Evolutionary conservation across 306 rosid genomes (phyloP), one percentile per base, ranked within the genome.

Genomic region (Inga leiocalycina): DNA sequence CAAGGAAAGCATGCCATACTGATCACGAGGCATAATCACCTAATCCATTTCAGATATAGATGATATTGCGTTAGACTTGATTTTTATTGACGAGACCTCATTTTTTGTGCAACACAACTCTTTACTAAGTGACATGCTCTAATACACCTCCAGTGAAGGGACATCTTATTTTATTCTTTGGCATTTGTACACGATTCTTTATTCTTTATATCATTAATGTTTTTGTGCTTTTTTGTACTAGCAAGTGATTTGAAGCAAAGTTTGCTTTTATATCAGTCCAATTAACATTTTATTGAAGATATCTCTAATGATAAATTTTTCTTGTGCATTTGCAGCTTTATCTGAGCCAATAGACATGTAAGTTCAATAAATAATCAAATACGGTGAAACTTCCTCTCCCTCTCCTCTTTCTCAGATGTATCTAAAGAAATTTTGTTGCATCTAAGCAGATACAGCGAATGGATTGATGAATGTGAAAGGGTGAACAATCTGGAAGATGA

Each of bases 391-490:
- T 56, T 10, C 27, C 20, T 17, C 65, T 54, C 80, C 56, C 48
- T 59, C n/a, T 35, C 12, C n/a, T 49, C 17, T 17, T 49, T 34
- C 24, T 46, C 35, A 19, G 4, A 41, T 24, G 12, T 62, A 64
- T 30, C 70, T 64, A 30, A 64, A 30, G 39, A 64, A 64, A 12
- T 16, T 82, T 80, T 39, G 52, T 75, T 83, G 37, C 78, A 72
- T n/a, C 49, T 49, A n/a, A 86, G 76, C 91, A 94, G 98, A 92
- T 94, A 94, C 81, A 94, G 96, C 0, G 98, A 94, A 87, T 94
- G 98, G 98, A 94, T 94, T 71, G 98, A 94, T 56, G 98, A 94
- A 91, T 94, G 98, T 6, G 98, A 92, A 81, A 89, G 90, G 82
- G 98, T 92, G 78, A 94, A 94, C 92, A 87, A 57, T 79, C 82